Base-by-base conservation (phyloP, 352 stramenopile species). In the Thalassiosira mediterranea region DNA sequence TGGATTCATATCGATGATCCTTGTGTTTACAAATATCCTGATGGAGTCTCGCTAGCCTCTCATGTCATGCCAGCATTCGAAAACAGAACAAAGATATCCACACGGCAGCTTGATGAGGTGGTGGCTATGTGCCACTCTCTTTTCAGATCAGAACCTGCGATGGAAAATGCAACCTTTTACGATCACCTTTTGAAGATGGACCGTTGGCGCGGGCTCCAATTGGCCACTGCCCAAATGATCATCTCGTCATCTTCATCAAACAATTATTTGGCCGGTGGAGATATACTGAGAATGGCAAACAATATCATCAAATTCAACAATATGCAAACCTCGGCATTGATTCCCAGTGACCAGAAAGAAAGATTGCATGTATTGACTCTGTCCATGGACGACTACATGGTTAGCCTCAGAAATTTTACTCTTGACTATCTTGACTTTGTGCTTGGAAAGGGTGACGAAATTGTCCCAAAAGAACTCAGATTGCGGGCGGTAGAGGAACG, bases 231-330 rank as follows among this genome's bases (percentile, higher is more conserved):
- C 8, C 69, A 78, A 49, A 78, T 78, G 69, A 53, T 72, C 26
- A 63, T 65, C 51, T 63, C 69, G 17, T 72, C 59, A 11, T 40
- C 47, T 15, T n/a, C 5, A 10, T 58, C 69, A 0, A 78, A 78
- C 49, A 46, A 38, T 7, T 28, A 78, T 47, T 54, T 62, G 31
- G 69, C 69, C 15, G 69, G 69, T 8, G 69, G 69, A n/a, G 69
- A 78, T 46, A 66, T 78, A 31, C 21, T 72, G 25, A 44, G 69
- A 37, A 78, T 78, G 69, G 69, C 59, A 19, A 68, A 69, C 26
- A 83, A 83, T 62, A 38, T 83, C 7, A 38, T 83, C 25, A 66
- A 73, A 32, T 83, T 83, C 21, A 42, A 73, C 31, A 51, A 66
- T 29, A 28, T 83, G 13, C 26, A 56, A 49, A 19, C 13, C 29